Conservation (phyloP, 106 monocot species). For the Posidonia australis region DNA sequence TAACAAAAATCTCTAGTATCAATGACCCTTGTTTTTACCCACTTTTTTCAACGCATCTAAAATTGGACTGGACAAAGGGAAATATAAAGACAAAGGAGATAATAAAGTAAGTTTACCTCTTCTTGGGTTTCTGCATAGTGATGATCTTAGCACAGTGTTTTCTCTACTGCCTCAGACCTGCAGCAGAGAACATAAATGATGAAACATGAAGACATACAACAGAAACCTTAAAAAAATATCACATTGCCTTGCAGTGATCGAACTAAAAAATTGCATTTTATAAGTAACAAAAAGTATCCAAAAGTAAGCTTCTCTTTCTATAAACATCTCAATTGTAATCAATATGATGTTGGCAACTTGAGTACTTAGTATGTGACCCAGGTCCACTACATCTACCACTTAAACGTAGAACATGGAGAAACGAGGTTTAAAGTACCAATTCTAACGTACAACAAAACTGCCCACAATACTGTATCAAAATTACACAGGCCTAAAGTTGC, state of each 20-base stretch:
- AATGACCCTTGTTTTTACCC: not conserved
- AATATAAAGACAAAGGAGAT: not conserved
- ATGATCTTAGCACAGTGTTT: not conserved
- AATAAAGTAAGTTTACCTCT: constrained; percentile 3
- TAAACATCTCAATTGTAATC: not conserved
- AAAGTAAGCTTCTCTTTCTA: no score
- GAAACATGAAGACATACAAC: not conserved
- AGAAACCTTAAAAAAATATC: no score
- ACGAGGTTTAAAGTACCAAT: not conserved
- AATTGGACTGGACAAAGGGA: not conserved
- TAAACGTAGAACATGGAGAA: constrained; percentile 4
- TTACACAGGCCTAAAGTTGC: not conserved
- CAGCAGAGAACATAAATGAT: not conserved
- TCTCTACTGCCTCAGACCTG: not conserved
- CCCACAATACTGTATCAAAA: not conserved
- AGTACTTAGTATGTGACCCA: not conserved
- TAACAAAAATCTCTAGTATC: not conserved
- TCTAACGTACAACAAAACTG: not conserved
- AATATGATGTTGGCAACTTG: not conserved
- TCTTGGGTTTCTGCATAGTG: constrained; percentile 5
- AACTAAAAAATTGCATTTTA: no score
- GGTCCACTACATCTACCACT: not conserved
- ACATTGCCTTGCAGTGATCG: no score
- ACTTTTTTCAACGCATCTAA: not conserved
- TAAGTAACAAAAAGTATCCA: no score